Base-by-base conservation (phyloP, 2,329 filamentous ascomycete species). In the Geosmithia morbida region DNA sequence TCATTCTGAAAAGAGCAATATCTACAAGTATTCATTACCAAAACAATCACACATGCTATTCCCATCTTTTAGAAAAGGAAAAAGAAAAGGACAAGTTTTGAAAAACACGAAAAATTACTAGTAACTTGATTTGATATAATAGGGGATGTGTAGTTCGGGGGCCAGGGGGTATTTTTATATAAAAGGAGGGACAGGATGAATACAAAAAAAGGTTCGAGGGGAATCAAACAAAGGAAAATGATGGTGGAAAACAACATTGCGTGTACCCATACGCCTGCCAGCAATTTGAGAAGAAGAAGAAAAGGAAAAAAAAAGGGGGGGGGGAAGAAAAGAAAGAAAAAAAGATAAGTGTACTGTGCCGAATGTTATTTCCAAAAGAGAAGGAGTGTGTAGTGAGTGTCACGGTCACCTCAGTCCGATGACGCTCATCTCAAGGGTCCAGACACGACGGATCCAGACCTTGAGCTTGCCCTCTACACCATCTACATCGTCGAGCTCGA, bases 381-480 rank as follows among this genome's bases (percentile, higher is more conserved):
- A 5, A 16, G 7, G 30, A 7, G 6, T 16, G 19, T 19, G 16
- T 43, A 29, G n/a, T 14, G 33, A 22, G 43, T 10, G 43, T 39
- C 8, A n/a, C 8, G 26, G 19, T 58, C 63, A 87, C 61, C 86
- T 83, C 55, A 94, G 72, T 48, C 87, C 87, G 63, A 94, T 92
- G 48, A 92, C 87, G 61, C 86, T 92, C 87, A 98, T 98, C 72
- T 98, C 92, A 50, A 98, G 74, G 50, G 92, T 98, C 92, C 92
- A 98, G 50, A 98, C 92, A 57, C 92, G 79, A 59, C 92, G 77
- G 62, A 98, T 97, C 92, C 92, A 98, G 49, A 98, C 88, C 68
- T 98, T 98, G 55, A 98, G 74, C 62, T 83, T 87, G 46, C 89
- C 90, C 46, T 94, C 80, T 7, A 97, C 84, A 14, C 92, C 92